Base-by-base conservation (phyloP, 2,329 filamentous ascomycete genomes). In the Elsinoe perseae region DNA sequence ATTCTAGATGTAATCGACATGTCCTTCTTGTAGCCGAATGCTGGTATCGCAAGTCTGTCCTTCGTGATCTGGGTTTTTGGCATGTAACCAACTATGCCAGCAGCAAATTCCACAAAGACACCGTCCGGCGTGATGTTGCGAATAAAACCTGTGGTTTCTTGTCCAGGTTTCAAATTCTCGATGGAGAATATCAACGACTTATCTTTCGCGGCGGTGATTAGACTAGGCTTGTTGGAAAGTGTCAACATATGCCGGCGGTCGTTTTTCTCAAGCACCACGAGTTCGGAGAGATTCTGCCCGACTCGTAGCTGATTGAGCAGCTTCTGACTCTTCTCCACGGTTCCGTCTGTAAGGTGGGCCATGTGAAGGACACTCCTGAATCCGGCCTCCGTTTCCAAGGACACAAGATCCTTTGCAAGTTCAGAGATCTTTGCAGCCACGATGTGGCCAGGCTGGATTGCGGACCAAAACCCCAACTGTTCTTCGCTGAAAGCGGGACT, bases 191-290 rank as follows among this genome's bases (percentile, higher is more conserved):
- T 76, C 10, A 97, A 77, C 54, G 79, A 82, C n/a, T 81, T 81
- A 18, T 85, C 77, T 68, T 86, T 85, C 50, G 84, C 80, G 53
- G 86, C 89, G 63, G 86, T 82, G 58, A 95, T 77, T 23, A 98
- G 76, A 65, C 84, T 90, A 32, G 87, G 84, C 72, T 96, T 96
- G 69, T 87, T 87, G 2, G 87, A 87, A 3, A 98, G 75, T 9
- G 83, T 80, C 56, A 96, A 81, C 38, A 86, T 81, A 50, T 85
- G 83, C 56, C 87, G 87, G 59, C 84, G 80, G 61, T 89, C 83
- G 59, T 90, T 81, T 70, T 95, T 95, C 64, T 89, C 84, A n/a
- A 98, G 73, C 12, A 97, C 82, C 34, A 95, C 76, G n/a, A 98
- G 75, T 54, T 93, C 85, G 16, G 83, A 81, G 44, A 98, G 73